Evolutionary conservation across 2,329 filamentous ascomycete species (phyloP).

Genomic region (Cercospora berteroae): DNA sequence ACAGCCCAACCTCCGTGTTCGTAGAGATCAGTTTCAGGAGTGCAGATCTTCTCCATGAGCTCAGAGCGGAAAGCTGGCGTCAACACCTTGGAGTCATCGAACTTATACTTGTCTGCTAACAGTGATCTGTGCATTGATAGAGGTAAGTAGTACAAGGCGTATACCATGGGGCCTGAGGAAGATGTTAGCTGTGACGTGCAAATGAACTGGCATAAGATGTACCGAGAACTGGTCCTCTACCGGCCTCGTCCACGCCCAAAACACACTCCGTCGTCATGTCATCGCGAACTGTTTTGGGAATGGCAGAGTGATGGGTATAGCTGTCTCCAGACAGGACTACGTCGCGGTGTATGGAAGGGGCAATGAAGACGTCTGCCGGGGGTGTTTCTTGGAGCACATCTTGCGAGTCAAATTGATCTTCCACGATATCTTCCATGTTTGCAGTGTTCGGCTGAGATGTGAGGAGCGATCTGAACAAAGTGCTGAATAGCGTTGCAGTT

Average conservation of each 20-base stretch:
- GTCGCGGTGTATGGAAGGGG: constrained; percentile 46
- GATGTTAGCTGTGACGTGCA: constrained; percentile 21
- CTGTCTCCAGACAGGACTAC: constrained; percentile 45
- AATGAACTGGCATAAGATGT: constrained; percentile 36
- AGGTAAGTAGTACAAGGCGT: constrained; percentile 68
- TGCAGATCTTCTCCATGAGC: constrained; percentile 72
- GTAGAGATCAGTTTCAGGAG: constrained; percentile 56
- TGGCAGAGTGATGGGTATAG: constrained; percentile 49
- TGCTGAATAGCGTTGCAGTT: not conserved
- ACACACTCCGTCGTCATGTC: constrained; percentile 62
- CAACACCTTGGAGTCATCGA: constrained; percentile 93
- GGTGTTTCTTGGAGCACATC: constrained; percentile 38
- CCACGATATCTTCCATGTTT: constrained; percentile 33
- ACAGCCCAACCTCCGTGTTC: constrained; percentile 79
- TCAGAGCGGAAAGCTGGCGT: constrained; percentile 73
- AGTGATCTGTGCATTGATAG: constrained; percentile 66
- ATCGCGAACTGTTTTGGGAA: constrained; percentile 42
- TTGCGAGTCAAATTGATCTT: constrained; percentile 34
- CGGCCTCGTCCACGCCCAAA: constrained; percentile 90
- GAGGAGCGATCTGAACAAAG: not conserved
- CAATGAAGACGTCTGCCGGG: constrained; percentile 44
- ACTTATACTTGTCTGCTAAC: constrained; percentile 75
- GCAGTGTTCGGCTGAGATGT: not conserved
- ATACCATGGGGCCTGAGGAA: constrained; percentile 60
- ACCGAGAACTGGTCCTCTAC: constrained; percentile 87